Conservation (phyloP, 306 rosid genomes). For the Ceratonia siliqua region DNA sequence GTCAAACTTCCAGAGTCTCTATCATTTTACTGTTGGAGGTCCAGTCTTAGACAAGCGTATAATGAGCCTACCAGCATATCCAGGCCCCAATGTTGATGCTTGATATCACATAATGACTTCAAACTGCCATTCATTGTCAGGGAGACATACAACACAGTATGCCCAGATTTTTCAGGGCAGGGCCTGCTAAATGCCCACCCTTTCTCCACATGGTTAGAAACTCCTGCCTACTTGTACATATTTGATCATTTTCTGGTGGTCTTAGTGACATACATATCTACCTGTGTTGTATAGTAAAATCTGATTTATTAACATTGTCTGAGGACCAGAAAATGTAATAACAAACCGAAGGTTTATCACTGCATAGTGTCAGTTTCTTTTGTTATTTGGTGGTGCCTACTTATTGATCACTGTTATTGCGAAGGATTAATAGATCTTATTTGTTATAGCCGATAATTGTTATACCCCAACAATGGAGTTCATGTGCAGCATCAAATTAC, state of each 20-base stretch:
- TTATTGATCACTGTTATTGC: too few species aligned
- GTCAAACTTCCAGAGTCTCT: conserved; percentile 79
- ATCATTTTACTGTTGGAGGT: conserved; percentile 92
- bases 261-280: conserved; percentile 4
- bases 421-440: too few species aligned
- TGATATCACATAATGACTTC: conserved; percentile 37
- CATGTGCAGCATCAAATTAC: too few species aligned
- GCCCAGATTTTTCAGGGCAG: too few species aligned
- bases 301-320: background rate
- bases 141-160: background rate
- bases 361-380: background rate
- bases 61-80: conserved; percentile 96
- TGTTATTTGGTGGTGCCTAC: too few species aligned
- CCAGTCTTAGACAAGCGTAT: conserved; percentile 85
- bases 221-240: background rate
- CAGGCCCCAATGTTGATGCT: conserved; percentile 70
- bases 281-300: background rate
- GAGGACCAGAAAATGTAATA: conserved; percentile 10
- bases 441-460: too few species aligned
- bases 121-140: background rate
- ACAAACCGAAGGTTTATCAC: conserved; percentile 11
- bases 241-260: background rate
- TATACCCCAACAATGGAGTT: too few species aligned
- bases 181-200: too few species aligned
- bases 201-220: conserved; percentile 6